Base-by-base conservation (phyloP, 805 yeast genomes). In the Wickerhamiella vanderwaltii region DNA sequence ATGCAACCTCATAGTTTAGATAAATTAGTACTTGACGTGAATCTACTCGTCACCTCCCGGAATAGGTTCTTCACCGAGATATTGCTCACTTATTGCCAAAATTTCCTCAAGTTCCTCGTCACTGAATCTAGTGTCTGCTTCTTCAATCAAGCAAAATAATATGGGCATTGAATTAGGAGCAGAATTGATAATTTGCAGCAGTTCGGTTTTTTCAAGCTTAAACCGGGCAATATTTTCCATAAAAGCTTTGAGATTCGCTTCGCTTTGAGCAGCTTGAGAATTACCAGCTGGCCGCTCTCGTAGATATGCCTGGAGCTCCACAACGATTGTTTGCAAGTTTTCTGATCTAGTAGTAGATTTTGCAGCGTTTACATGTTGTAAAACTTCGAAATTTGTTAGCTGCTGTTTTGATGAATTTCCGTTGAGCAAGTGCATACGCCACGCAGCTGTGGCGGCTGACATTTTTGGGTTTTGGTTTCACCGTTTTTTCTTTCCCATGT, bases 61-160 rank as follows among this genome's bases (percentile, higher is more conserved):
- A 7, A 48, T 41, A 5, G 56, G 58, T 48, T 58, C 62, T 9
- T 11, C 32, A 4, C 64, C 61, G 3, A 59, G 38, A 24, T 42
- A 63, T 29, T 66, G 66, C n/a, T 61, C 53, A 15, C 84, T 66
- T 39, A 76, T 67, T 4, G 63, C 71, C 23, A 88, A 48, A 2
- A 88, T 70, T 3, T 65, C 63, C 35, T 75, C 71, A 37, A 82
- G 68, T 46, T 77, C 69, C 1, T 73, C 79, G 45, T 81, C 83
- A n/a, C 64, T 62, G 52, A 86, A 79, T 51, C 98, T 67, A 47
- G 74, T 76, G 51, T 88, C 98, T 59, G 95, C 88, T 56, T 91
- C 97, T 56, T 88, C 98, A 1, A 88, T 75, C 22, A 88, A 63
- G 0, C 91, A 69, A 56, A 76, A 85, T 39, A 88, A 65, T 28